Percentiles rank a stretch among this genome's conserved stretches.
Conservation (phyloP, 2,329 filamentous ascomycete species). For the Colletotrichum camelliae region DNA sequence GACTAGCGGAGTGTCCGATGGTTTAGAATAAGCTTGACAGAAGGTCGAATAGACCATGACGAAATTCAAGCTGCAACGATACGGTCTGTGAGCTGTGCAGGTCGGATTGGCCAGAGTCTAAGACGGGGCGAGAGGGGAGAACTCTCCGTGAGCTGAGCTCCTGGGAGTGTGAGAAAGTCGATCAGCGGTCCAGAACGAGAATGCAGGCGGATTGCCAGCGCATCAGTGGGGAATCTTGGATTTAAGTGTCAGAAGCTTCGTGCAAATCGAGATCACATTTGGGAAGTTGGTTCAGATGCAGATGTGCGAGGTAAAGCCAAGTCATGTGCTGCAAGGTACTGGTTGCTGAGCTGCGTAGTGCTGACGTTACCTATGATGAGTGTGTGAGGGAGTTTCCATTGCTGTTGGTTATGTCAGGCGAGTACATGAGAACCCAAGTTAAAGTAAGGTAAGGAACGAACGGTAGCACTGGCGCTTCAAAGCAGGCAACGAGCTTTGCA, state of each 20-base stretch:
- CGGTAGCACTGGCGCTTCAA: not conserved
- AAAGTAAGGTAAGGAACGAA: not conserved
- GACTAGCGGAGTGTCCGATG: not conserved
- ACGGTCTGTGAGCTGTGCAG: not conserved
- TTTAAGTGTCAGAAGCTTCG: not conserved
- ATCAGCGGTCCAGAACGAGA: not conserved
- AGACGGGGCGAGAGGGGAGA: not conserved
- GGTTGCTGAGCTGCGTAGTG: not conserved
- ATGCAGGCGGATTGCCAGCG: not conserved
- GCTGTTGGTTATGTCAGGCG: not conserved
- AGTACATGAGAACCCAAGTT: not conserved
- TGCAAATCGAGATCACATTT: not conserved
- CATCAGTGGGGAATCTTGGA: conserved; percentile 6
- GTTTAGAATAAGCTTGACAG: not conserved
- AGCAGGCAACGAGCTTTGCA: not conserved
- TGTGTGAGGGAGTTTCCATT: not conserved
- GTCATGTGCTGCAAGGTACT: not conserved
- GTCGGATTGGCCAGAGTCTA: not conserved
- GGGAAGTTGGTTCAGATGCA: not conserved
- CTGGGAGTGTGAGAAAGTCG: not conserved
- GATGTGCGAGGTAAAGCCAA: not conserved
- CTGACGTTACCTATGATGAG: not conserved
- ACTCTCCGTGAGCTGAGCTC: not conserved
- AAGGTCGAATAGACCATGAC: not conserved
- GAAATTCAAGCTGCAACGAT: not conserved